Evolutionary conservation across 2,329 filamentous ascomycete species (phyloP), one percentile per base, ranked within the genome.

Genomic region (Fusarium hostae): DNA sequence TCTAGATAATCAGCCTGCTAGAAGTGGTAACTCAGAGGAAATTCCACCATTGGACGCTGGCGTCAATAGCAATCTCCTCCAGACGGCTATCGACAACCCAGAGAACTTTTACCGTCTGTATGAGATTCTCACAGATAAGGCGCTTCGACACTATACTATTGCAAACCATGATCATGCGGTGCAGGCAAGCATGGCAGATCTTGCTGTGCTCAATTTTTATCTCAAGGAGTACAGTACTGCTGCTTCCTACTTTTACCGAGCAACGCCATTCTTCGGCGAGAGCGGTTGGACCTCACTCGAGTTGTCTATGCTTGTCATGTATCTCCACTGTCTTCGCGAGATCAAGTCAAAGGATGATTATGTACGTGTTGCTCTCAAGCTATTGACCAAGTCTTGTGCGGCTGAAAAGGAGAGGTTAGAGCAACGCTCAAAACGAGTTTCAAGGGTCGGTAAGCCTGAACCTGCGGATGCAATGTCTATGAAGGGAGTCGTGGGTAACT

Each of bases 141-240:
- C 95, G 6, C 88, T 97, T 62, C 92, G 92, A 3, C 93, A 97
- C 78, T 97, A 93, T 78, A 90, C 90, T 18, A 89, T 94, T 8
- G 94, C 95, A 8, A 92, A 91, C 60, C 92, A 95, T 70, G 86
- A 86, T 1, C 92, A 97, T 74, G 93, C 94, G 11, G 91, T 92
- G 2, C 91, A 97, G 74, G 88, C 90, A 24, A 90, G 91, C 66
- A 89, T 95, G 79, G 92, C 94, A 13, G 96, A 99, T 80, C 86
- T 98, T 48, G 96, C 94, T 3, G 88, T 96, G 9, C 84, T 98
- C 55, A 95, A 95, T 76, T 96, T 91, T 74, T 89, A 92, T 66
- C 85, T 93, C 6, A 87, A 88, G 26, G 93, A 98, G 72, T 95
- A 91, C 77, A 85, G 84, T 5, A 87, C 89, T 2, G 95, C 96